Percentiles rank a stretch among this genome's conserved stretches.
These are phyloP conservation scores for Cutaneotrichosporon daszewskae DNA, from an alignment of 1,284 basidiomycete species.

Conservation along the genomic window DNA sequence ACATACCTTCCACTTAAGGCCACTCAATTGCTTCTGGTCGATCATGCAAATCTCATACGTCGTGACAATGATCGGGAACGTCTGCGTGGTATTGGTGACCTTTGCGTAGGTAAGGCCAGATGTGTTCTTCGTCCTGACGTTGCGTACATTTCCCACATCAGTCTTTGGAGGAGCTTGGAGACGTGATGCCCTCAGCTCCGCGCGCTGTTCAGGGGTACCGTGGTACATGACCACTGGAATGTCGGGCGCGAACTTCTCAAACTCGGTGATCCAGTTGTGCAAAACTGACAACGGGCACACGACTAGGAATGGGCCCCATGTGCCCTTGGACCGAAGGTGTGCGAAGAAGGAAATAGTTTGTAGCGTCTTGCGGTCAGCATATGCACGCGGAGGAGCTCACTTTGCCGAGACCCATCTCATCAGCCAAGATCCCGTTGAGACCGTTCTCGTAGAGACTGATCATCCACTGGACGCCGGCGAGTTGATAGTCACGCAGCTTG, in stretches of 20 bases:
- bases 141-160: constrained; percentile 21
- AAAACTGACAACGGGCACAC: constrained; percentile 89
- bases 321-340: constrained; percentile 70
- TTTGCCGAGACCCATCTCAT: constrained; percentile 87
- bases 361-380: constrained; percentile 59
- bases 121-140: constrained; percentile 18
- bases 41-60: constrained; percentile 91
- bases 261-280: constrained; percentile 88
- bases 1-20: constrained; percentile 78
- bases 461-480: constrained; percentile 96
- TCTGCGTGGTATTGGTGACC: constrained; percentile 29
- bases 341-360: constrained; percentile 91
- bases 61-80: constrained; percentile 59
- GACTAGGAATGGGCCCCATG: constrained; percentile 75
- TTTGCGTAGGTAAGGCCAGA: constrained; percentile 1
- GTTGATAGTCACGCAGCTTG: constrained; percentile 80
- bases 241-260: constrained; percentile 70
- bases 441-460: constrained; percentile 87
- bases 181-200: constrained; percentile 61
- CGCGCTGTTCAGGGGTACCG: constrained; percentile 69
- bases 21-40: constrained; percentile 62
- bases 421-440: constrained; percentile 80
- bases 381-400: constrained; percentile 34
- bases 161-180: constrained; percentile 29
- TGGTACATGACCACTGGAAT: constrained; percentile 75